These are phyloP conservation scores for Lantana camara DNA, from an alignment of 257 asterid genomes.

Conservation along the genomic window DNA sequence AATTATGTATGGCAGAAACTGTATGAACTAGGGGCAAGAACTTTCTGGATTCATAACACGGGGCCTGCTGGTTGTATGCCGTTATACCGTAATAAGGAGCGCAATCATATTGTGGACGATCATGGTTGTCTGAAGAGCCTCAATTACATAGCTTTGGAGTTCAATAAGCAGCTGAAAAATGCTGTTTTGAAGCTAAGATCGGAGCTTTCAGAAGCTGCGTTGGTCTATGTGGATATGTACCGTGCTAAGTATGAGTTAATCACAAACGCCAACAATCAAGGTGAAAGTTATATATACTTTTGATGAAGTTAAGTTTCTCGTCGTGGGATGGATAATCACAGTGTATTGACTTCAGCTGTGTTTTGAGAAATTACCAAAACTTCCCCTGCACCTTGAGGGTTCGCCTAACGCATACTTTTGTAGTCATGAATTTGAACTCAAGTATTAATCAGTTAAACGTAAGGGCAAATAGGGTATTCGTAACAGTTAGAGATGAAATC, in stretches of 20 bases:
- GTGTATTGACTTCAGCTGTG: no score
- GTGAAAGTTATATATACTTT: slow-evolving; percentile 15
- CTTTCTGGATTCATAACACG: slow-evolving; percentile 58
- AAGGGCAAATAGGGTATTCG: no score
- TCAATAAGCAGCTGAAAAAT: slow-evolving; percentile 46
- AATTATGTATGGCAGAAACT: slow-evolving; percentile 37
- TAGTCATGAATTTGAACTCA: no score
- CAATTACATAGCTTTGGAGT: slow-evolving; percentile 41
- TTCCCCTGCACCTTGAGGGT: no score
- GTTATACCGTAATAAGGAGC: slow-evolving; percentile 22
- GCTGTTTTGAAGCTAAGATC: slow-evolving; percentile 34
- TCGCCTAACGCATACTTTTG: no score
- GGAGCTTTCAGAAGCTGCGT: slow-evolving; percentile 41
- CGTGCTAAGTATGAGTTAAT: slow-evolving; percentile 45
- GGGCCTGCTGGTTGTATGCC: slow-evolving; percentile 63
- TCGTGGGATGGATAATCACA: no score
- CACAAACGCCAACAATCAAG: slow-evolving; percentile 38
- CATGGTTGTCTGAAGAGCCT: slow-evolving; percentile 43
- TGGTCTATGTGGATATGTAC: slow-evolving; percentile 51
- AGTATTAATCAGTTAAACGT: no score
- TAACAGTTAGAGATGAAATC: no score
- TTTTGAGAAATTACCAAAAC: neutral
- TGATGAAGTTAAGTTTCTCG: neutral
- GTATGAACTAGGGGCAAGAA: slow-evolving; percentile 47
- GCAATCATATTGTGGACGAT: slow-evolving; percentile 34